A percentile compares a stretch with the other conserved stretches of the same genome.
Conservation (phyloP, 83 land plant genomes). For the Diphasiastrum complanatum region DNA sequence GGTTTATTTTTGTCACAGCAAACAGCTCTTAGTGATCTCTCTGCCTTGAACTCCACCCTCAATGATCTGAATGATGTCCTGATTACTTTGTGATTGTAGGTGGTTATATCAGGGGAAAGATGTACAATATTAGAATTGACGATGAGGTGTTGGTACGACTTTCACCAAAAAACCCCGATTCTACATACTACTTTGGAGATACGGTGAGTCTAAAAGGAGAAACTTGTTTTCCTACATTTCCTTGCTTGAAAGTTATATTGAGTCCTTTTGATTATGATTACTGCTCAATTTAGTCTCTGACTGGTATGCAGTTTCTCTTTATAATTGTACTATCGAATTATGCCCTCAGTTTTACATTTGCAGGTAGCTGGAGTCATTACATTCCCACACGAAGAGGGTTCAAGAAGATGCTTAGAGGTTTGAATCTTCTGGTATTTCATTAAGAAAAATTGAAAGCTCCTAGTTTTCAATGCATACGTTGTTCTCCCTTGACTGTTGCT, state of each 20-base stretch:
- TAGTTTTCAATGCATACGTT: not conserved
- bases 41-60: too few species aligned
- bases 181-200: constrained; percentile 85
- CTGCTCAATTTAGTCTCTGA: too few species aligned
- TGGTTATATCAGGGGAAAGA: constrained; percentile 67
- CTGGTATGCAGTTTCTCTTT: too few species aligned
- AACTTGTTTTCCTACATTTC: too few species aligned
- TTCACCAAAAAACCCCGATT: constrained; percentile 92
- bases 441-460: too few species aligned
- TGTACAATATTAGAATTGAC: constrained; percentile 90
- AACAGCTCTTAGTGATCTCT: too few species aligned
- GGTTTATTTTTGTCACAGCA: too few species aligned
- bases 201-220: constrained; percentile 51
- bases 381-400: constrained; percentile 75
- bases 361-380: constrained; percentile 97
- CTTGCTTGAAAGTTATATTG: too few species aligned
- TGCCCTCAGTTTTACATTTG: too few species aligned
- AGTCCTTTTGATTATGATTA: too few species aligned
- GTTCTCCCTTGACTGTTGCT: not conserved
- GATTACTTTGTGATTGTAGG: constrained; percentile 46
- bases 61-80: too few species aligned
- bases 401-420: constrained; percentile 97
- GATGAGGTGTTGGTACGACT: constrained; percentile 84
- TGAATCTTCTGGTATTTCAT: not conserved
- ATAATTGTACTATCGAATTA: too few species aligned